These are phyloP conservation scores for Pythium monospermum DNA, from an alignment of 352 stramenopile species.

Conservation along the genomic window DNA sequence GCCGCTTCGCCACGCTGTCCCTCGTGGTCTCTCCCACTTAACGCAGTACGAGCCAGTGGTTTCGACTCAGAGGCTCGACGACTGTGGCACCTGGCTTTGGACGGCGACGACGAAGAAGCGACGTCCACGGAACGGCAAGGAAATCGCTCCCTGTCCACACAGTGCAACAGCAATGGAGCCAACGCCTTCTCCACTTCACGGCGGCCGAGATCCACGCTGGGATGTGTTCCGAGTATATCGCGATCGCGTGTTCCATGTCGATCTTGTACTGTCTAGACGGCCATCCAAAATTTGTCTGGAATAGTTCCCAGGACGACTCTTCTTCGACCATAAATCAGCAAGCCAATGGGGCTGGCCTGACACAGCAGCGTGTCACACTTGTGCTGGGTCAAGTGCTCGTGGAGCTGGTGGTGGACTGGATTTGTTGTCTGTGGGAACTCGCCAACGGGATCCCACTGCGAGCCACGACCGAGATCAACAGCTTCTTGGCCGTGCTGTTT, in stretches of 20 bases:
- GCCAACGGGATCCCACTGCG: conserved; percentile 19
- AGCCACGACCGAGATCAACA: neutral
- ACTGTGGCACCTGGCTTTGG: too few species aligned
- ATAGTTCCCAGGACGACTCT: neutral
- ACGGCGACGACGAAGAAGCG: too few species aligned
- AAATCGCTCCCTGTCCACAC: too few species aligned
- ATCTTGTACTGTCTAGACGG: conserved; percentile 24
- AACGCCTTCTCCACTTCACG: conserved; percentile 8
- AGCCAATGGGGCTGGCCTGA: too few species aligned
- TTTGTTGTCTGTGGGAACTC: conserved; percentile 23
- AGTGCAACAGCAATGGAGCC: too few species aligned
- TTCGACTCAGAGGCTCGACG: too few species aligned
- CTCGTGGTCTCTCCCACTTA: too few species aligned
- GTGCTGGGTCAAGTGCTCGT: conserved; percentile 17
- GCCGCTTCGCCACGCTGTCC: too few species aligned
- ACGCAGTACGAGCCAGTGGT: too few species aligned
- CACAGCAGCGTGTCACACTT: neutral
- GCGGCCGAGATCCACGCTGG: conserved; percentile 19
- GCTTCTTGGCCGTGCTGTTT: conserved; percentile 2
- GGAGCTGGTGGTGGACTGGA: conserved; percentile 24
- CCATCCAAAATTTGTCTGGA: conserved; percentile 21
- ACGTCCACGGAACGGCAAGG: too few species aligned
- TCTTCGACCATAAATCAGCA: too few species aligned
- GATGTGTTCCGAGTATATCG: conserved; percentile 40
- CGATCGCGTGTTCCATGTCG: conserved; percentile 25